phyloP scores from a whole-genome alignment of 805 yeast genomes.

The Metschnikowia drakensbergensis region DNA sequence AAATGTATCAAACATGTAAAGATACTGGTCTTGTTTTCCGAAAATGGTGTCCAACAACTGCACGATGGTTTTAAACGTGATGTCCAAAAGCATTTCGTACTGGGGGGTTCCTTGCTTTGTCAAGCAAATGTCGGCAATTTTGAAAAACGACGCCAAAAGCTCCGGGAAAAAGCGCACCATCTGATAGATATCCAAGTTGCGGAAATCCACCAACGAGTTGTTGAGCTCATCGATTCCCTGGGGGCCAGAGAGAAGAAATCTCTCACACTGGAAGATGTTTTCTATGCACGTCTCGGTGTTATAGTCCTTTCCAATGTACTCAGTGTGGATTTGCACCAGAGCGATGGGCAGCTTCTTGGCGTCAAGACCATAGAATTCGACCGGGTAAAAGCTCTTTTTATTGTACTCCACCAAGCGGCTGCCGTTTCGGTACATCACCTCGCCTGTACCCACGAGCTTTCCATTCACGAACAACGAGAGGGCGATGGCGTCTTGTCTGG shows the following conservation, averaged over 20 bases:
- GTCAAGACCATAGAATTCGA: constrained; percentile 42
- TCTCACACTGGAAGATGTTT: constrained; percentile 51
- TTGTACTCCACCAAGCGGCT: constrained; percentile 46
- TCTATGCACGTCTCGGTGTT: constrained; percentile 56
- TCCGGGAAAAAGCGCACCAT: constrained; percentile 61
- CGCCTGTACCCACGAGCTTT: constrained; percentile 55
- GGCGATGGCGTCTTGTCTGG: constrained; percentile 50
- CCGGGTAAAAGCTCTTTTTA: constrained; percentile 36
- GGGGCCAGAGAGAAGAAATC: constrained; percentile 40
- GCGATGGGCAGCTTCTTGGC: constrained; percentile 36
- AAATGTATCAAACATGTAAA: constrained; percentile 53
- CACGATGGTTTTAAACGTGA: constrained; percentile 52
- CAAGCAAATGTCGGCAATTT: constrained; percentile 28
- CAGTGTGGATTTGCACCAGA: constrained; percentile 52
- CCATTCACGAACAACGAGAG: constrained; percentile 64
- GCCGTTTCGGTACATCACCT: constrained; percentile 47
- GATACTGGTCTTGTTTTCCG: constrained; percentile 63
- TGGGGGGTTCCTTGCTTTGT: constrained; percentile 23
- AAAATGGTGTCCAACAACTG: constrained; percentile 59
- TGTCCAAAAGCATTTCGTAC: constrained; percentile 31
- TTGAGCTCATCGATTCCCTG: constrained; percentile 44
- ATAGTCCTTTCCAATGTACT: constrained; percentile 65
- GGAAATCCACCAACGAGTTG: constrained; percentile 45
- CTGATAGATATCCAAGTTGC: constrained; percentile 50
- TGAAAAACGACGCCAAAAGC: constrained; percentile 38